Evolutionary conservation across 495 filamentous ascomycete genomes (phyloP), one percentile per base, ranked within the genome.

Genomic region (Parachaetomium inaequale): DNA sequence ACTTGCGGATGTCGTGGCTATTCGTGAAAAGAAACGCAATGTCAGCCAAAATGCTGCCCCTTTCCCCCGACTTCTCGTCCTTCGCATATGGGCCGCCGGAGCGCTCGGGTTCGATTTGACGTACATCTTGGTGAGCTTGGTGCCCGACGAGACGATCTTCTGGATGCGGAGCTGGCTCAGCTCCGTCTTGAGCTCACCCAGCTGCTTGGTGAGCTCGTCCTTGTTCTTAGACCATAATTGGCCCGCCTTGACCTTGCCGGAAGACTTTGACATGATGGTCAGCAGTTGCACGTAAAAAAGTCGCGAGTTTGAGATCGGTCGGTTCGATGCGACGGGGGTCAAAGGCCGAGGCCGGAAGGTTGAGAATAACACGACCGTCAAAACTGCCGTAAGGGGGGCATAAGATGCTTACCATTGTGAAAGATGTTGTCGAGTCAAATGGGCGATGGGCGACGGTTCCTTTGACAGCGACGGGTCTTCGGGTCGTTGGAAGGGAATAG

Each of bases 1-100:
- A 93, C 87, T 99, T 99, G 83, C 94, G 93, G 79, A 99, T 85
- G 81, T 99, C 94, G 85, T 96, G 91, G 79, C 93, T 98, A 69
- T 68, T 38, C 8, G 32, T 29, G 50, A 23, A n/a, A 57, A 56
- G 2, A 59, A 55, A 59, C 45, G 19, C 21, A 49, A 58, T 61
- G 69, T 67, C 65, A 70, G 66, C 58, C 50, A 31, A 62, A 60
- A 7, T n/a, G 52, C 49, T 49, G 46, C 31, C 57, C 64, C 46
- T 47, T 47, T 59, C 23, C 54, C 54, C 34, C 53, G n/a, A 54
- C 26, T 62, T 62, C 31, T 42, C 31, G 25, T n/a, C 25, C 10
- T 40, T 58, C 51, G 49, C 40, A 45, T 28, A n/a, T 51, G 36
- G 61, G 42, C 28, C 31, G 53, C 19, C 52, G 21, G 19, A 23